A percentile compares a stretch with the other conserved stretches of the same genome.
Evolutionary conservation across 257 asterid species (phyloP).

Genomic region (Solanum acaule): DNA sequence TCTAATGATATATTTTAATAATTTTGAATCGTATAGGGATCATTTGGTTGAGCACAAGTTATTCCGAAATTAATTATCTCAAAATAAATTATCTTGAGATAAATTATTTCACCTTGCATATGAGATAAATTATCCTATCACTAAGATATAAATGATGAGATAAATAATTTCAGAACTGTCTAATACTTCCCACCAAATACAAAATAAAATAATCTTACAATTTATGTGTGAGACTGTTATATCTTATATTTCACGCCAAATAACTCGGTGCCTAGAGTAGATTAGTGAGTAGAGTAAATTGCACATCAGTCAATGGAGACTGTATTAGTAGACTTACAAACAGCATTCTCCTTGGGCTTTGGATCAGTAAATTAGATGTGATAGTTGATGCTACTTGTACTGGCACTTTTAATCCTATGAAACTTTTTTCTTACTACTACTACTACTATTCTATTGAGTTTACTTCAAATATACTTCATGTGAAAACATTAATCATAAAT

Average conservation of each 20-base stretch:
- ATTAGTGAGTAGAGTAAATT: neutral
- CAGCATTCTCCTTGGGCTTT: neutral
- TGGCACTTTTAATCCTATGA: neutral
- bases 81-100: too few relatives aligned
- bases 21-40: neutral
- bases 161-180: too few relatives aligned
- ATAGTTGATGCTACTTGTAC: neutral
- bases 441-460: neutral
- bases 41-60: too few relatives aligned
- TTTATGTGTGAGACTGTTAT: too few relatives aligned
- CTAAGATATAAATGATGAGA: too few relatives aligned
- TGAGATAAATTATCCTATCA: too few relatives aligned
- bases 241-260: too few relatives aligned
- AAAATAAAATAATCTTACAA: too few relatives aligned
- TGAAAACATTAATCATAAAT: neutral
- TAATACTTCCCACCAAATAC: too few relatives aligned
- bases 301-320: neutral
- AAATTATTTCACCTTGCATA: too few relatives aligned
- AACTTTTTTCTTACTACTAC: neutral
- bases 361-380: neutral
- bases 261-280: neutral
- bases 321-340: neutral
- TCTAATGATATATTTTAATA: too few relatives aligned
- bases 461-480: neutral
- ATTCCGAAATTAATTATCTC: too few relatives aligned